Evolutionary conservation across 805 yeast species (phyloP).

Genomic region (Priceomyces melissophilus): DNA sequence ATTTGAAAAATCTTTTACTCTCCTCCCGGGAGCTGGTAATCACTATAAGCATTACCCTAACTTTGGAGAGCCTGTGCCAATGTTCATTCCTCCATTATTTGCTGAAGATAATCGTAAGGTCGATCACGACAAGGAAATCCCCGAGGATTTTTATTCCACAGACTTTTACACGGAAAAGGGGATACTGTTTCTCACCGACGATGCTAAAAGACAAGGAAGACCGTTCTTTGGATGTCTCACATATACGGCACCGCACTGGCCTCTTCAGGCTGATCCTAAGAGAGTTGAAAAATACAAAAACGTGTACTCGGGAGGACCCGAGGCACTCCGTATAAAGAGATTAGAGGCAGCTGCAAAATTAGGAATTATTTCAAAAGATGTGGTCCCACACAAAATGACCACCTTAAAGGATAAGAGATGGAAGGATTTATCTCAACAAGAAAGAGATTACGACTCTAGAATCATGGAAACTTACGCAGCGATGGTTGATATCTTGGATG

Average conservation of each 20-base stretch:
- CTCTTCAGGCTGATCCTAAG: slow-evolving; percentile 55
- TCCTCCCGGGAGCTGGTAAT: slow-evolving; percentile 57
- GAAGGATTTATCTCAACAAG: slow-evolving; percentile 38
- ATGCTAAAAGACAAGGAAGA: slow-evolving; percentile 31
- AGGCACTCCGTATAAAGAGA: slow-evolving; percentile 36
- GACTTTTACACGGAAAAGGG: slow-evolving; percentile 43
- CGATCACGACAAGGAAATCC: slow-evolving; percentile 35
- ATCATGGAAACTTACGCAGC: slow-evolving; percentile 62
- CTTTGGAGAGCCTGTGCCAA: slow-evolving; percentile 19
- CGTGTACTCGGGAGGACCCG: slow-evolving; percentile 48
- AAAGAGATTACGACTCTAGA: slow-evolving; percentile 34
- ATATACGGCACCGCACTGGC: slow-evolving; percentile 68
- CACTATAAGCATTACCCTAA: slow-evolving; percentile 47
- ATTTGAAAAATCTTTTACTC: slow-evolving; percentile 46
- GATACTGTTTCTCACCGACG: slow-evolving; percentile 30
- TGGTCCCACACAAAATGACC: slow-evolving; percentile 42
- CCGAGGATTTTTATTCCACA: slow-evolving; percentile 48
- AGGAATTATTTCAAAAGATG: slow-evolving; percentile 46
- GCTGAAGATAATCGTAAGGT: slow-evolving; percentile 36
- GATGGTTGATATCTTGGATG: slow-evolving; percentile 56
- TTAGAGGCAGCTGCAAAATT: slow-evolving; percentile 36
- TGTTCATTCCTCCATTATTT: slow-evolving; percentile 38
- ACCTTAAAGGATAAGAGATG: slow-evolving; percentile 43
- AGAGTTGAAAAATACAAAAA: slow-evolving; percentile 47
- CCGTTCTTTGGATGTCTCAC: slow-evolving; percentile 56